Evolutionary conservation across 2,329 filamentous ascomycete species (phyloP).

Genomic region (Exophiala calicioides): DNA sequence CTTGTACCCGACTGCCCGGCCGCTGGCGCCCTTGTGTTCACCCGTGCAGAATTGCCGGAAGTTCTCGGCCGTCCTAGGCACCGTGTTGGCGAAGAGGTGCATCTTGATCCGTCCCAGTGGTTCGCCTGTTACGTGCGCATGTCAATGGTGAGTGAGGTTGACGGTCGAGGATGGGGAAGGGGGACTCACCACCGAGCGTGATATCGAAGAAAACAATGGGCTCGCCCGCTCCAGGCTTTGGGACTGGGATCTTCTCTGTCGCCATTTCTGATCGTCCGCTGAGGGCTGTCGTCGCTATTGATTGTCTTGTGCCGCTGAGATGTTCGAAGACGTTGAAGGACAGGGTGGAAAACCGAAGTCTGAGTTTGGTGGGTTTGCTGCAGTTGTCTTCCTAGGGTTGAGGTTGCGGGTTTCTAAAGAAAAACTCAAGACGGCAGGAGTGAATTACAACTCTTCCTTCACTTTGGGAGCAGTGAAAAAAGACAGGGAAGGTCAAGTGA

Average conservation of each 20-base stretch:
- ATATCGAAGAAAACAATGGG: slow-evolving; percentile 55
- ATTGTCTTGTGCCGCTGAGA: too few relatives aligned
- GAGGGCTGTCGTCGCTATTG: too few relatives aligned
- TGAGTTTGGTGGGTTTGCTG: background rate
- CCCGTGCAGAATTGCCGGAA: slow-evolving; percentile 97
- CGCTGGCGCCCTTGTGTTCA: slow-evolving; percentile 76
- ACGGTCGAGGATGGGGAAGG: background rate
- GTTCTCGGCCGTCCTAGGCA: slow-evolving; percentile 90
- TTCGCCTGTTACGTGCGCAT: slow-evolving; percentile 60
- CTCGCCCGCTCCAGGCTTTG: slow-evolving; percentile 34
- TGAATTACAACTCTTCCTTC: too few relatives aligned
- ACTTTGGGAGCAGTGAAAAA: too few relatives aligned
- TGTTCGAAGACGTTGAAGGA: too few relatives aligned
- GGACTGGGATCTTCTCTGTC: slow-evolving; percentile 23
- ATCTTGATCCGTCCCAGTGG: slow-evolving; percentile 84
- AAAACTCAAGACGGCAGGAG: too few relatives aligned
- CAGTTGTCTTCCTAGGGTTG: too few relatives aligned
- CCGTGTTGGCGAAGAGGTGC: slow-evolving; percentile 82
- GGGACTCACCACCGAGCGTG: slow-evolving; percentile 45
- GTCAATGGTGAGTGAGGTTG: slow-evolving; percentile 5
- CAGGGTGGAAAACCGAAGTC: background rate
- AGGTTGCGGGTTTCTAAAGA: too few relatives aligned
- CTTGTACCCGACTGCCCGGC: slow-evolving; percentile 89
- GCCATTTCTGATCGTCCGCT: slow-evolving; percentile 12
- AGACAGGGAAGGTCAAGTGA: too few relatives aligned